Percentiles rank a stretch among this genome's conserved stretches.
phyloP scores from a whole-genome alignment of 306 rosid species.

The Quercus parvula region DNA sequence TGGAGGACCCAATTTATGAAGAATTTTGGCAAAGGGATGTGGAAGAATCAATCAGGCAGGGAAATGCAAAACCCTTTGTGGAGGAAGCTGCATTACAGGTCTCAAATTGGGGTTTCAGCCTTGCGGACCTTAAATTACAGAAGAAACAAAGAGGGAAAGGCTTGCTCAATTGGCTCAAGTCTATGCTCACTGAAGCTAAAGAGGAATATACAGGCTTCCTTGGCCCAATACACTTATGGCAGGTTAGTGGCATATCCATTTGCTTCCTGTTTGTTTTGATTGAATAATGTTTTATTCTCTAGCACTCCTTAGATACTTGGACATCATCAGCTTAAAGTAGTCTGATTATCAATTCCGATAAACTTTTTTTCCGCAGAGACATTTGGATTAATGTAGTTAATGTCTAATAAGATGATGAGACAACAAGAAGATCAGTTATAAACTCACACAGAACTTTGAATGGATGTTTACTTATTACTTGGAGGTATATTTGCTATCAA shows the following conservation, averaged over 20 bases:
- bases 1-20: conserved; percentile 92
- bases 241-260: conserved; percentile 52
- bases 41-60: conserved; percentile 94
- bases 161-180: conserved; percentile 67
- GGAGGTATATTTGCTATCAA: background rate
- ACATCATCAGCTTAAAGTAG: background rate
- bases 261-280: background rate
- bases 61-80: conserved; percentile 65
- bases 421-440: background rate
- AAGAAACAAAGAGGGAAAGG: conserved; percentile 51
- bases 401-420: background rate
- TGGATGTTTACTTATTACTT: background rate
- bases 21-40: conserved; percentile 98
- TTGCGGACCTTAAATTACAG: conserved; percentile 83
- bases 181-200: conserved; percentile 49
- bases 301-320: background rate
- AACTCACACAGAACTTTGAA: conserved; percentile 6
- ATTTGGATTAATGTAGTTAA: background rate
- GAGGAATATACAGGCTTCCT: conserved; percentile 82
- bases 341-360: background rate
- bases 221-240: conserved; percentile 98
- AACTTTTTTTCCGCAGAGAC: background rate
- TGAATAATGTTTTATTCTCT: background rate
- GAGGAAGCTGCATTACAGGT: conserved; percentile 92
- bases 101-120: conserved; percentile 95